Base-by-base conservation (phyloP, 148 eudicot species). In the Nyssa sinensis region DNA sequence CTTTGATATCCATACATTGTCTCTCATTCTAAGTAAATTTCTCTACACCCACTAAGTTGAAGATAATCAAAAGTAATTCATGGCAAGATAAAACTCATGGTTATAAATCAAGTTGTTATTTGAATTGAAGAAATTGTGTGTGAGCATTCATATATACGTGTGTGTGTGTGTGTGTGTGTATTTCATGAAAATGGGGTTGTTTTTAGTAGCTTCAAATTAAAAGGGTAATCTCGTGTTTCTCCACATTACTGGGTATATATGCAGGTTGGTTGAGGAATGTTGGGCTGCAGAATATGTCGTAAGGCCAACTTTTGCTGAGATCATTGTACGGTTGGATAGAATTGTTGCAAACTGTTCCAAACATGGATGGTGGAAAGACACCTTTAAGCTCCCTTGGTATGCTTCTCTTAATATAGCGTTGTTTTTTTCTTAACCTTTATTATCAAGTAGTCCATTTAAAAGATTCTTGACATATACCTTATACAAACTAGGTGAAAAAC, bases 361-460 rank as follows among this genome's bases (percentile, higher is more conserved):
- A 84, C 90, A 91, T n/a, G 98, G 98, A 78, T 86, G 94, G 93
- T 96, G 93, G 97, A 96, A 96, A 84, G 98, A 88, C 79, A 83
- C 98, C 72, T 89, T 96, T 80, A 96, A 89, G 85, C 93, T 96
- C 63, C 93, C 99, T 37, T 96, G 99, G 99, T 87, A 82, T 60
- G 78, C 67, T 27, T 64, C 35, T 69, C n/a, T 3, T 69, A 27
- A 57, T 37, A n/a, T 17, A 10, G 61, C 28, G 31, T 19, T 37
- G 32, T 21, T 28, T 30, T 47, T 23, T 55, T n/a, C 17, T 55
- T 55, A 34, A n/a, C 25, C 62, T 31, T 21, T 13, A 0, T 55
- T n/a, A 21, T 13, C 2, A 70, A 55, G 30, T 21, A 21, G 24
- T 32, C 9, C 44, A 2, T 49, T 32, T 14, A 23, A 27, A 30